phyloP scores from a whole-genome alignment of 139 green algal genomes.

The Raphidocelis subcapitata region DNA sequence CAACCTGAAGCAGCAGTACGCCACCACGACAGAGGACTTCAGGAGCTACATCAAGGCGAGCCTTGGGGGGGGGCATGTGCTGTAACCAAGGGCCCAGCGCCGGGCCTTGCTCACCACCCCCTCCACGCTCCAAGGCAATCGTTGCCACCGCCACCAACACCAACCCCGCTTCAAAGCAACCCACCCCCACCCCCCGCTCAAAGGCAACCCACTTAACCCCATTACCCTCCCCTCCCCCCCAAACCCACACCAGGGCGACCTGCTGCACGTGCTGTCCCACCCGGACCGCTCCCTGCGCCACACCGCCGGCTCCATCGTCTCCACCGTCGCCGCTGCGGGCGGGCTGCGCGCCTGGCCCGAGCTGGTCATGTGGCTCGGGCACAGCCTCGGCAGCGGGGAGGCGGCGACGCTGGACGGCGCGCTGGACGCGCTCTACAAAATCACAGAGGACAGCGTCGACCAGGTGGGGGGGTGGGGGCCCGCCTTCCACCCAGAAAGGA shows the following conservation, averaged over 20 bases:
- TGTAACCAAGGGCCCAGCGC: too few species aligned
- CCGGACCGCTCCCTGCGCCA: constrained; percentile 67
- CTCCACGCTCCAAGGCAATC: too few species aligned
- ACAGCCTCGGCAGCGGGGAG: constrained; percentile 37
- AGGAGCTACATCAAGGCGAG: constrained; percentile 80
- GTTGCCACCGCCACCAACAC: too few species aligned
- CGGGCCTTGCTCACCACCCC: too few species aligned
- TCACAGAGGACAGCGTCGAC: constrained; percentile 58
- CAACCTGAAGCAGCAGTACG: constrained; percentile 78
- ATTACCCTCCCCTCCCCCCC: background rate
- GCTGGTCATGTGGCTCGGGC: constrained; percentile 54
- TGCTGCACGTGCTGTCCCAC: constrained; percentile 73
- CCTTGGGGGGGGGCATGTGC: too few species aligned
- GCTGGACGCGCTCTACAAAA: constrained; percentile 91
- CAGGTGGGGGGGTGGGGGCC: constrained; percentile 81
- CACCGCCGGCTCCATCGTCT: constrained; percentile 77
- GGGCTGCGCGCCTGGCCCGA: constrained; percentile 78
- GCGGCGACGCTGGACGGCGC: constrained; percentile 73
- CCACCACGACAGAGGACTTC: constrained; percentile 45
- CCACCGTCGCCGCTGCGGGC: constrained; percentile 47
- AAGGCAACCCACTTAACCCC: background rate
- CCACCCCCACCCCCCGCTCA: background rate
- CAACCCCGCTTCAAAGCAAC: too few species aligned
- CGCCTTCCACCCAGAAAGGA: background rate
- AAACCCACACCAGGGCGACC: constrained; percentile 32